Percentiles rank a stretch among this genome's conserved stretches.
Evolutionary conservation across 1,284 basidiomycete genomes (phyloP).

Genomic region (Melampsora americana): DNA sequence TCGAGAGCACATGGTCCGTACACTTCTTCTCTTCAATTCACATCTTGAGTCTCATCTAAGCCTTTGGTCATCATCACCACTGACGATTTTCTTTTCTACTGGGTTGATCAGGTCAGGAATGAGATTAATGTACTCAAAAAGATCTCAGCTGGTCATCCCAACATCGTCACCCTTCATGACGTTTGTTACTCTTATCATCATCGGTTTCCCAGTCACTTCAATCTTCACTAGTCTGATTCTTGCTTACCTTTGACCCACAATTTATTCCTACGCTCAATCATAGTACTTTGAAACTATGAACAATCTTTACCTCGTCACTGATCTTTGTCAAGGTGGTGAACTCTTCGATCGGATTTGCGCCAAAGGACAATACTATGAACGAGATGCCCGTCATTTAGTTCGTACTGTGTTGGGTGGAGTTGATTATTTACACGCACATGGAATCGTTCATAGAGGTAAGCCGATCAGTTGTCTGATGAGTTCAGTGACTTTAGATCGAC

Average conservation of each 20-base stretch:
- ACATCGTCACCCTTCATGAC: conserved; percentile 58
- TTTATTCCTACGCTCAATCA: not conserved
- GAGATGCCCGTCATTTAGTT: conserved; percentile 84
- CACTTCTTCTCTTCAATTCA: not conserved
- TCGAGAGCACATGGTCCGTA: conserved; percentile 59
- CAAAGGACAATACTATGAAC: conserved; percentile 90
- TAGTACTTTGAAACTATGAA: conserved; percentile 43
- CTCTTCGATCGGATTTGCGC: conserved; percentile 98
- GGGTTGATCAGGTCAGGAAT: conserved; percentile 75
- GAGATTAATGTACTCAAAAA: conserved; percentile 94
- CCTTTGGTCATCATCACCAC: not conserved
- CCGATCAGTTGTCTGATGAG: not conserved
- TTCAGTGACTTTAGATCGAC: too few relatives aligned
- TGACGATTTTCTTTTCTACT: not conserved
- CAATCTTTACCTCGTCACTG: conserved; percentile 70
- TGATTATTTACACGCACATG: conserved; percentile 83
- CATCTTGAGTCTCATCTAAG: not conserved
- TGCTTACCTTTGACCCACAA: conserved; percentile 70
- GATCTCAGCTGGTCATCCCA: conserved; percentile 82
- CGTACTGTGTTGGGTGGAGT: conserved; percentile 82
- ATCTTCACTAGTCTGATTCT: conserved; percentile 63
- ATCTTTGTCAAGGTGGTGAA: conserved; percentile 95
- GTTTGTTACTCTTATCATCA: conserved; percentile 11
- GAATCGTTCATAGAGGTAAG: conserved; percentile 89
- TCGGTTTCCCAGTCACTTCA: conserved; percentile 6